Evolutionary conservation across 108 stramenopile genomes (phyloP), one percentile per base, ranked within the genome.

Genomic region (Cyclotella baltica): DNA sequence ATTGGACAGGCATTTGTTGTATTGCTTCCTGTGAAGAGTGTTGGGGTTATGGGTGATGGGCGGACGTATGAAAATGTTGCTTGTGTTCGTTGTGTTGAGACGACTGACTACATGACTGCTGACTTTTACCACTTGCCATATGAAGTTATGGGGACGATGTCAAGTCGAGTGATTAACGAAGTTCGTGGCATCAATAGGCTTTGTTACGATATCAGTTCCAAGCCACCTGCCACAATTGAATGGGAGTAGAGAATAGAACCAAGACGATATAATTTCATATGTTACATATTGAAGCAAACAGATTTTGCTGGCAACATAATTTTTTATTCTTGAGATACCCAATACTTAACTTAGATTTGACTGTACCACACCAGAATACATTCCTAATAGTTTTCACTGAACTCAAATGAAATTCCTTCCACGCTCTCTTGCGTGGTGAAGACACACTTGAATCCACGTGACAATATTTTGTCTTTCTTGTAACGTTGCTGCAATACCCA

Each of bases 21-120:
- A 13, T 85, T 99, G 65, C 87, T 98, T 37, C 98, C 98, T 64
- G 93, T 95, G 61, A 96, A 96, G 85, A 92, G 89, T 63, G 98
- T 98, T 1, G 99, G 99, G 13, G 98, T 98, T 31, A 98, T 98
- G 99, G 99, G 99, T 59, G 99, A 98, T 76, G 91, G 93, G 16
- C 85, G 96, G 34, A 98, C 98, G 4, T 98, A 98, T 83, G 97
- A 97, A 73, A 89, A 96, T 55, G 96, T 97, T 19, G 86, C 90
- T 8, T 87, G 88, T 61, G 88, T 99, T 22, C 91, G 99, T 31
- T 97, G 96, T 64, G 98, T 98, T 22, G 95, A 93, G 63, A 97
- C 99, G 1, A 98, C 96, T 15, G 99, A 99, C 81, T 98, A 94
- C 84, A 99, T 99, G 99, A 99, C 99, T 19, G 99, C 98, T 4